These are phyloP conservation scores for Talinum fruticosum DNA, from an alignment of 148 eudicot genomes.

Conservation along the genomic window DNA sequence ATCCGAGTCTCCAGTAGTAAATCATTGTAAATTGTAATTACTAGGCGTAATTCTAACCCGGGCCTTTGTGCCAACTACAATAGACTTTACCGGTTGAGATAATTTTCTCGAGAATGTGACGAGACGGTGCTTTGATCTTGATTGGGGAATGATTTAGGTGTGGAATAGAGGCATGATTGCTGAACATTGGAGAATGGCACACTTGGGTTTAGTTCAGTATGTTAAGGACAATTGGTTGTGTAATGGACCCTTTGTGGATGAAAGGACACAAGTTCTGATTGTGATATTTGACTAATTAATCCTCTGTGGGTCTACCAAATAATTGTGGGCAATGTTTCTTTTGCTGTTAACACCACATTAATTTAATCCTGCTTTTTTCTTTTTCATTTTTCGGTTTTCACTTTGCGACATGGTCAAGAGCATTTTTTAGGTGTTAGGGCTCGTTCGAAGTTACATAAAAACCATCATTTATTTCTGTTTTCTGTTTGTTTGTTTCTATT, in stretches of 20 bases:
- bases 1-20: too few species aligned
- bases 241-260: conserved; percentile 12
- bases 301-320: neutral
- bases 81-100: neutral
- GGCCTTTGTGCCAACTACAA: neutral
- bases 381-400: neutral
- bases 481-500: too few species aligned
- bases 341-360: neutral
- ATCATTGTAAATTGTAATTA: too few species aligned
- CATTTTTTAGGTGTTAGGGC: too few species aligned
- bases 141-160: neutral
- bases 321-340: neutral
- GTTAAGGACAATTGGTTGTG: neutral
- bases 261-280: conserved; percentile 11
- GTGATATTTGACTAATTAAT: conserved; percentile 18
- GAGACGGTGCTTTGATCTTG: neutral
- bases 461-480: too few species aligned
- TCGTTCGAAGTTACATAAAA: too few species aligned
- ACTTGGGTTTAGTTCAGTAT: neutral
- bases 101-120: too few species aligned
- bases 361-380: neutral
- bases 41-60: neutral
- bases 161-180: neutral
- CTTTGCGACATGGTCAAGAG: too few species aligned
- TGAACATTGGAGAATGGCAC: neutral